Evolutionary conservation across 2,329 filamentous ascomycete species (phyloP).

Genomic region (Trichoderma simmonsii): DNA sequence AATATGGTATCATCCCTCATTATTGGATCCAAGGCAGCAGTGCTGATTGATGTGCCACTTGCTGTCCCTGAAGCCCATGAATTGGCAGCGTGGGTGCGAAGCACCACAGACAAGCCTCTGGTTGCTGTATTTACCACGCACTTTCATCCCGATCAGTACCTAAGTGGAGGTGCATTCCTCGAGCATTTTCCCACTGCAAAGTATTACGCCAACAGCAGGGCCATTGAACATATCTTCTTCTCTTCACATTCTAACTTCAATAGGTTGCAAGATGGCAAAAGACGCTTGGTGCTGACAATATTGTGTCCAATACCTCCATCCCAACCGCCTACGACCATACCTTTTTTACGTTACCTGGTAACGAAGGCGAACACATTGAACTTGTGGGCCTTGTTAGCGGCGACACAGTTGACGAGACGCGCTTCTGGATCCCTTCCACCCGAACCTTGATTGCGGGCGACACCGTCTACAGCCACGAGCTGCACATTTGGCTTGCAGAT

Average conservation of each 20-base stretch:
- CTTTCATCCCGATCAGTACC: not conserved
- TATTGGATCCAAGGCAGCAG: not conserved
- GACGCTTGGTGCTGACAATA: not conserved
- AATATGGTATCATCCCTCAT: not conserved
- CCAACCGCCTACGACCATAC: not conserved
- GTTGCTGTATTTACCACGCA: not conserved
- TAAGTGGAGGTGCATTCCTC: not conserved
- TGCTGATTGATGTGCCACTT: not conserved
- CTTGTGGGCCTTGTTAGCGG: not conserved
- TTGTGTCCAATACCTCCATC: not conserved
- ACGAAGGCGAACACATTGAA: not conserved
- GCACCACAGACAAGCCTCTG: not conserved
- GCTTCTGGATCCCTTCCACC: not conserved
- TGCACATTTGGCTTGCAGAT: not conserved
- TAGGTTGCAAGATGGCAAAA: not conserved
- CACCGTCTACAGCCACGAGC: not conserved
- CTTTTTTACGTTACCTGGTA: not conserved
- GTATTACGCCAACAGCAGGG: not conserved
- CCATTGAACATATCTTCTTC: not conserved
- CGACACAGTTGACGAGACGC: not conserved
- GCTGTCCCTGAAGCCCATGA: not conserved
- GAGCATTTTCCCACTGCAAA: not conserved
- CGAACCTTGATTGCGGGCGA: not conserved
- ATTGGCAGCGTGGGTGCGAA: not conserved
- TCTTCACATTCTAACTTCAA: not conserved